Evolutionary conservation across 2,329 filamentous ascomycete species (phyloP), one percentile per base, ranked within the genome.

Genomic region (Ceratocystis destructans): DNA sequence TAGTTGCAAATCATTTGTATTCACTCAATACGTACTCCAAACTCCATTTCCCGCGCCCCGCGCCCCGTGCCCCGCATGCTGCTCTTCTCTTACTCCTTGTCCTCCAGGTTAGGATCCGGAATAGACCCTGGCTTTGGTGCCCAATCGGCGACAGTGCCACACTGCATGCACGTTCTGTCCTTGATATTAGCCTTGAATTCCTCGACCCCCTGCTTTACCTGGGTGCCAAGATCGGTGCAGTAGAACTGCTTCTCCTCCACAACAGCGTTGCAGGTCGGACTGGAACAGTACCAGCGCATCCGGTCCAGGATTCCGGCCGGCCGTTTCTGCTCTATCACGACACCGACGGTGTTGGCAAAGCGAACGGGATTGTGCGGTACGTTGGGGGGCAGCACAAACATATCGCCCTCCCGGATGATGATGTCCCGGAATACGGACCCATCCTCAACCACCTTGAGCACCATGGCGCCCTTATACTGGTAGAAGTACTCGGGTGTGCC

Each of bases 401-500:
- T 88, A 71, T 94, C 91, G 70, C 93, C 93, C 77, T 97, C 90
- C 72, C 87, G 83, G 77, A 97, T 96, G 73, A 91, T 81, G 70
- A 97, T 84, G 76, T 97, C 93, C 70, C 85, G 83, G 77, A 96
- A 96, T 61, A 78, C 68, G 74, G 80, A 75, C 67, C 80, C 76
- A 69, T 96, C 90, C 69, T 96, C 90, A 69, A 96, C 89, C 17
- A 94, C 88, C 75, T 95, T 96, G 71, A 99, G 87, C 67, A 94
- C 81, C 93, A 97, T 96, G 70, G 87, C 86, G 70, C 94, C 94
- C 72, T 87, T 86, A 82, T 96, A 86, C 77, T 97, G 93, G 82
- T 94, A 97, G 84, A 97, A 99, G 87, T 92, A 97, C 76, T 97
- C 94, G 12, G 94, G 86, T 0, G 93, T 97, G 72, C 86, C 80